Base-by-base conservation (phyloP, 352 stramenopile species). In the Globisporangium emineosum region DNA sequence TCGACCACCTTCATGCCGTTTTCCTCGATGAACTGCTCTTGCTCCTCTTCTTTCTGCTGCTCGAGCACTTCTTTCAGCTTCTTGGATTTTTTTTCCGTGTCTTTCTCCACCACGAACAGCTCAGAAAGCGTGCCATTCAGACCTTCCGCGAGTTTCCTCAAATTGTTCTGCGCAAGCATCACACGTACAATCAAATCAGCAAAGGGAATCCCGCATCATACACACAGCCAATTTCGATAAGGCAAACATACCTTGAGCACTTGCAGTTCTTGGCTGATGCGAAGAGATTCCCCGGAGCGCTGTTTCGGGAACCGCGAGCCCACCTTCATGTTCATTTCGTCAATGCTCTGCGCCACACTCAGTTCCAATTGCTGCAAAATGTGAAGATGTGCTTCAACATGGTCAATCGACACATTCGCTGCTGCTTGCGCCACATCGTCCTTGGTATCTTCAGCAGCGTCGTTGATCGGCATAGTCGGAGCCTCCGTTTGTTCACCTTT, bases 1-100 rank as follows among this genome's bases (percentile, higher is more conserved):
- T 95, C 86, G 19, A 95, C 73, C 23, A 84, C 76, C 58, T 93
- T 83, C 35, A 90, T 88, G 1, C 83, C 86, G n/a, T 91, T 78
- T 45, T 89, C 81, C 59, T 93, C 80, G 5, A 95, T 77, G 35
- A 91, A 83, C 49, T 93, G 77, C 58, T 92, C 83, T 32, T 90
- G 73, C 40, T 91, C 72, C 25, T 93, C 85, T 57, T 90, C 83
- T 59, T 88, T 78, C 62, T 95, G 83, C 30, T 92, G 79, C 50
- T 84, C 72, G 12, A 95, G 65, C 30, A 95, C 87, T 10, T 89
- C 78, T 52, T 88, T 61, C 12, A 95, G 73, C 53, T 93, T 78
- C 67, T 95, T 86, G n/a, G 81, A 83, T 65, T 93, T 88, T 58
- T 86, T 53, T 37, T 87, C 79, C 29, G 87, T 85, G 66, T 93